Evolutionary conservation across 129 eudicot genomes (phyloP).

Genomic region (Arctium lappa): DNA sequence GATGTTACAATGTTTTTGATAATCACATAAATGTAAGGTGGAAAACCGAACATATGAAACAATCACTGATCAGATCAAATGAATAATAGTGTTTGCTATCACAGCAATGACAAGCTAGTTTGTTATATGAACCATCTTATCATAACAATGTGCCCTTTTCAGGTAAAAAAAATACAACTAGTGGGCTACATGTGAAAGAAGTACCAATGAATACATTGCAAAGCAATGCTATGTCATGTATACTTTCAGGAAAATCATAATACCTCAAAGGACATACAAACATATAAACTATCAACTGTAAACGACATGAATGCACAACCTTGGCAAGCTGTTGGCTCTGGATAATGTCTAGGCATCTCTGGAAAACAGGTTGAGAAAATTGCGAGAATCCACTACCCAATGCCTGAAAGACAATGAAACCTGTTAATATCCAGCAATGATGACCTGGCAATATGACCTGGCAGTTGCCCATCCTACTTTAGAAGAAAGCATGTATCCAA

Average conservation of each 20-base stretch:
- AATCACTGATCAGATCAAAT: not conserved
- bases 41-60: not conserved
- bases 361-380: slow-evolving; percentile 93
- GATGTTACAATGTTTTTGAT: not conserved
- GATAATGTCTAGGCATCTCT: slow-evolving; percentile 94
- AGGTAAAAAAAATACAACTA: not conserved
- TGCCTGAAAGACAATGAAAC: slow-evolving; percentile 57
- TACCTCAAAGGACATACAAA: not conserved
- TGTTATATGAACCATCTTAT: not conserved
- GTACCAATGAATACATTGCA: not conserved
- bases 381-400: slow-evolving; percentile 82
- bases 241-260: not conserved
- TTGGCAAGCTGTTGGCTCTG: slow-evolving; percentile 87
- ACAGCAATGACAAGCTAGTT: not conserved
- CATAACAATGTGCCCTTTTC: not conserved
- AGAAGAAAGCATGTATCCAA: not conserved
- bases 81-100: not conserved
- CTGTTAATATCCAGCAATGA: slow-evolving; percentile 2
- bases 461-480: not conserved
- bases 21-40: not conserved
- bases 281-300: not conserved
- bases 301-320: slow-evolving; percentile 38
- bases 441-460: not conserved
- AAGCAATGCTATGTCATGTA: not conserved
- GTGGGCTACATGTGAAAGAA: not conserved